phyloP scores from a whole-genome alignment of 192 early-diverging fungal species.

The Gonapodya sp. region DNA sequence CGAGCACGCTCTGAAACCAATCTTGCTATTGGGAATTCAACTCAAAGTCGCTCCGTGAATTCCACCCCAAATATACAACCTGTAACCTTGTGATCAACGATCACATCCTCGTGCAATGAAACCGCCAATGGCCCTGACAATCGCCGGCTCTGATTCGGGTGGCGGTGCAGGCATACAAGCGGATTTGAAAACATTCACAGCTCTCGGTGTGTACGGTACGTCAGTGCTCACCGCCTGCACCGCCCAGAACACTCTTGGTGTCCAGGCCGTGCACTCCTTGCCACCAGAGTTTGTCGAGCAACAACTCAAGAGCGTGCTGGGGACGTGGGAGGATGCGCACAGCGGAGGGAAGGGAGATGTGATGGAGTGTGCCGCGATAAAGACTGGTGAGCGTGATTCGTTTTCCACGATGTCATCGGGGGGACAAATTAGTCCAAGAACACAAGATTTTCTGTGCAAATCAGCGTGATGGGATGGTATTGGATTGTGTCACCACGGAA shows the following conservation, averaged over 20 bases:
- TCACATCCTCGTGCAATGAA: too few relatives aligned
- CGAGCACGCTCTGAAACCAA: too few relatives aligned
- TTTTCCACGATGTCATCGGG: too few relatives aligned
- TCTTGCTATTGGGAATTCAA: too few relatives aligned
- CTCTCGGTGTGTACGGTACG: constrained; percentile 57
- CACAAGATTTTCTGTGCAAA: too few relatives aligned
- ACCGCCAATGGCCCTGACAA: constrained; percentile 26
- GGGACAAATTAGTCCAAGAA: not conserved
- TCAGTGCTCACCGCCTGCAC: constrained; percentile 72
- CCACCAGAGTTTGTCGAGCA: constrained; percentile 51
- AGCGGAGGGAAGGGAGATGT: constrained; percentile 23
- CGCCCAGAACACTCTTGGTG: constrained; percentile 77
- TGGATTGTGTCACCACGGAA: too few relatives aligned
- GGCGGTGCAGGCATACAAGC: constrained; percentile 72
- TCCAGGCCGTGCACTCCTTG: constrained; percentile 54
- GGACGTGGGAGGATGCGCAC: not conserved
- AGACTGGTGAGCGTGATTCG: constrained; percentile 46
- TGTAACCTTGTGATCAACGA: too few relatives aligned
- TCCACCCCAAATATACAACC: too few relatives aligned
- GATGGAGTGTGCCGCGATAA: constrained; percentile 65
- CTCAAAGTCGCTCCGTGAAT: too few relatives aligned
- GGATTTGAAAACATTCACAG: constrained; percentile 79
- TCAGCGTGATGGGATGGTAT: too few relatives aligned
- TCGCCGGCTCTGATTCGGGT: constrained; percentile 45
- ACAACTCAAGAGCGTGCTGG: constrained; percentile 60